phyloP scores from a whole-genome alignment of 2,329 filamentous ascomycete genomes.

The Aspergillus sp. region DNA sequence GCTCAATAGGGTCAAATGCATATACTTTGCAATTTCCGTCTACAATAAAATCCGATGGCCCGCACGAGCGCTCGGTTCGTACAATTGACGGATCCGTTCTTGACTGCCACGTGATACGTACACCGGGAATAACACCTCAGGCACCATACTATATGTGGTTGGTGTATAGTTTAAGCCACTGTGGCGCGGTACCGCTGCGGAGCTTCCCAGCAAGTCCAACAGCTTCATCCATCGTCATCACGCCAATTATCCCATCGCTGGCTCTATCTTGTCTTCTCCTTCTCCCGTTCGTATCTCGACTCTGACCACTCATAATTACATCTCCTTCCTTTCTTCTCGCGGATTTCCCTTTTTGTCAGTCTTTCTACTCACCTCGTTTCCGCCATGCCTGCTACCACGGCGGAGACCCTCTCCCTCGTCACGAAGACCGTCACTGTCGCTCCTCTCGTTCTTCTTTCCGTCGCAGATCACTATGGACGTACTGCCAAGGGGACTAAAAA shows the following conservation, averaged over 20 bases:
- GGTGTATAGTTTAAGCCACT: background rate
- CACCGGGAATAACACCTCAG: constrained; percentile 7
- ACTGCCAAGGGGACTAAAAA: constrained; percentile 80
- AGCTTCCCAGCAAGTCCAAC: constrained; percentile 8
- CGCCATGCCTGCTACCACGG: constrained; percentile 90
- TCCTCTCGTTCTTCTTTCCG: constrained; percentile 93
- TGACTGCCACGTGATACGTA: constrained; percentile 4
- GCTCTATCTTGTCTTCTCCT: background rate
- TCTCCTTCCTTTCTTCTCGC: background rate
- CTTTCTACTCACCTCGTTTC: constrained; percentile 4
- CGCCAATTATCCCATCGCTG: background rate
- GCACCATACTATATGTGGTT: constrained; percentile 2
- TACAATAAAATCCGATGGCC: too few species aligned
- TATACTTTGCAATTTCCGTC: too few species aligned
- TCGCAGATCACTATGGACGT: constrained; percentile 96
- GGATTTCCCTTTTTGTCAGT: background rate
- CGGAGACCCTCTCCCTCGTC: constrained; percentile 91
- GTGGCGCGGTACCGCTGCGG: constrained; percentile 9
- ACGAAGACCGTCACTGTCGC: constrained; percentile 94
- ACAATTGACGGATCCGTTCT: background rate
- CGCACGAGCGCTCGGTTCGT: background rate
- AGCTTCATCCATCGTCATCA: constrained; percentile 2
- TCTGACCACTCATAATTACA: background rate
- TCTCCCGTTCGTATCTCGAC: constrained; percentile 1
- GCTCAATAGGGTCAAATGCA: too few species aligned